These are phyloP conservation scores for Penicillium glabrum DNA, from an alignment of 2,329 filamentous ascomycete species.

Conservation along the genomic window DNA sequence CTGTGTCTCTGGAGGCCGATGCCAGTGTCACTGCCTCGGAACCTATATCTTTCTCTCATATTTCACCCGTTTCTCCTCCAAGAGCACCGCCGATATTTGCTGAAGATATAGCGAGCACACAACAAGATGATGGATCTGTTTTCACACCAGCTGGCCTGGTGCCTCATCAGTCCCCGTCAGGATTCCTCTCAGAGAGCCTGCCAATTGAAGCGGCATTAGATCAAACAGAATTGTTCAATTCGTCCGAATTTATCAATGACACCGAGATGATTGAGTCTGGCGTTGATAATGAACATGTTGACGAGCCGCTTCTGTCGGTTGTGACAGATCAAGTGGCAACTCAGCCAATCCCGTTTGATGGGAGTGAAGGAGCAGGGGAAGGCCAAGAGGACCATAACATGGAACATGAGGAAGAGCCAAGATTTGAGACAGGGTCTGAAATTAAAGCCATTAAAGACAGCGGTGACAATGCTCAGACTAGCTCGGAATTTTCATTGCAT, in stretches of 20 bases:
- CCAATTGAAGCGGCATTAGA: background rate
- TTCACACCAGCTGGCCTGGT: background rate
- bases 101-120: background rate
- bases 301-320: background rate
- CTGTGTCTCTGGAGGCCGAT: slow-evolving; percentile 3
- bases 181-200: no score
- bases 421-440: background rate
- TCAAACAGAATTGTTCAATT: background rate
- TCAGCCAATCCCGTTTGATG: background rate
- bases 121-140: background rate
- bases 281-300: background rate
- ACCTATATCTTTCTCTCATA: background rate
- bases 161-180: background rate
- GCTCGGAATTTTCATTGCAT: background rate
- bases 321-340: background rate
- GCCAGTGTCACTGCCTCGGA: background rate
- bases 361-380: background rate
- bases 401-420: slow-evolving; percentile 6
- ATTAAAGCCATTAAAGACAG: background rate
- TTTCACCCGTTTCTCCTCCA: background rate
- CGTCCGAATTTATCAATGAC: background rate
- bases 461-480: background rate
- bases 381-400: background rate
- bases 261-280: background rate
- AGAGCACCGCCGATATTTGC: background rate